These are phyloP conservation scores for Aspergillus calidoustus DNA, from an alignment of 2,329 filamentous ascomycete species.

Conservation along the genomic window DNA sequence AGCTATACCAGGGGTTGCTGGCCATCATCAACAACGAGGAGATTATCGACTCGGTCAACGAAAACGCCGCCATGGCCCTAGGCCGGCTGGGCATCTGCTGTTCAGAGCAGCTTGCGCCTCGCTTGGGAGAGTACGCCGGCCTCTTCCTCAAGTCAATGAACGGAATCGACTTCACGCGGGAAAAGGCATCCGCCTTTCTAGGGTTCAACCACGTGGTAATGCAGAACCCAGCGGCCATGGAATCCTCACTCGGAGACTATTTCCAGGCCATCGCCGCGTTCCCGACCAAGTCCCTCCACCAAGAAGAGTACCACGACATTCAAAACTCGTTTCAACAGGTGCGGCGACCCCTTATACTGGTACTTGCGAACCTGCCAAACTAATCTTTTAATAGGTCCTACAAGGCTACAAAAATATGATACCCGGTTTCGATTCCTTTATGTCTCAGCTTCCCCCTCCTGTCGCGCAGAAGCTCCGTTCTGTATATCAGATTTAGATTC, in stretches of 20 bases:
- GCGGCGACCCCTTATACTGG: constrained; percentile 47
- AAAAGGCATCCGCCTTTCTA: constrained; percentile 91
- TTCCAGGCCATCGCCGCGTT: constrained; percentile 82
- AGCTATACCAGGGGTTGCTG: constrained; percentile 76
- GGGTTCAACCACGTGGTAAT: constrained; percentile 86
- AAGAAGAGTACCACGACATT: constrained; percentile 64
- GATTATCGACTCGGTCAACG: constrained; percentile 82
- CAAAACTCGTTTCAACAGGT: constrained; percentile 78
- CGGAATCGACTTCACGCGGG: constrained; percentile 83
- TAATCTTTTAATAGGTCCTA: constrained; percentile 39
- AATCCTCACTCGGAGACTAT: constrained; percentile 79
- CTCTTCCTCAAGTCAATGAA: constrained; percentile 82
- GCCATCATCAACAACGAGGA: constrained; percentile 83
- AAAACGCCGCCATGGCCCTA: constrained; percentile 93
- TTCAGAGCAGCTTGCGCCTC: constrained; percentile 74
- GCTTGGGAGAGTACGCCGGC: constrained; percentile 77
- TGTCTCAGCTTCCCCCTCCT: constrained; percentile 45
- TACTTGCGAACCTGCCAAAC: neutral
- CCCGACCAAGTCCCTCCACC: constrained; percentile 63
- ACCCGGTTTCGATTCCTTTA: constrained; percentile 52
- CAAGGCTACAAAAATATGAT: constrained; percentile 55
- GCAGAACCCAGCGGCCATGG: constrained; percentile 89
- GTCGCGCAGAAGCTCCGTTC: constrained; percentile 48
- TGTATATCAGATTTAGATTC: constrained; percentile 47
- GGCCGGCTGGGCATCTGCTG: constrained; percentile 84